Evolutionary conservation across 331 rosid genomes (phyloP).

Genomic region (Quercus tomentella): DNA sequence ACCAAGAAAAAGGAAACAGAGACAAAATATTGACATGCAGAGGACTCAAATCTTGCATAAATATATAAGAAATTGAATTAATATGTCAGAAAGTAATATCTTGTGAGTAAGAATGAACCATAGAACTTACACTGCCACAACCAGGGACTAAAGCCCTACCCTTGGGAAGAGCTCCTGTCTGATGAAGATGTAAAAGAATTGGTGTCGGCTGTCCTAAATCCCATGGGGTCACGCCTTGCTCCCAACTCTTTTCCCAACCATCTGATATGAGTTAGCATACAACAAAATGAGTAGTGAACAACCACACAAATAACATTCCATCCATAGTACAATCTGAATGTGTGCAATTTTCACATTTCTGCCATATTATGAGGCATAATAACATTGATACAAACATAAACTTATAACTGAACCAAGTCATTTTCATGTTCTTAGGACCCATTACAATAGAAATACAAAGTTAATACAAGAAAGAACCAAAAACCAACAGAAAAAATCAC

Average conservation of each 20-base stretch:
- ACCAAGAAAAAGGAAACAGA: too few species aligned
- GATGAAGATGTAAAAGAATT: conserved; percentile 28
- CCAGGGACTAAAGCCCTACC: conserved; percentile 43
- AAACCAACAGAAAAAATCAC: not conserved
- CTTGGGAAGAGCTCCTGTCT: conserved; percentile 26
- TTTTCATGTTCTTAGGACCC: not conserved
- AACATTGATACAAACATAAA: too few species aligned
- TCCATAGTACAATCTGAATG: not conserved
- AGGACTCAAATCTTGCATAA: not conserved
- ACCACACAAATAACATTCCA: not conserved
- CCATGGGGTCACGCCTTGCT: conserved; percentile 44
- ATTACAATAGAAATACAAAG: not conserved
- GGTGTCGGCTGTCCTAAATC: conserved; percentile 41
- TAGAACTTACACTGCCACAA: conserved; percentile 34
- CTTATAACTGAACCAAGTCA: not conserved
- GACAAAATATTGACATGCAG: not conserved
- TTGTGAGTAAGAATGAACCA: not conserved
- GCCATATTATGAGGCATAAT: not conserved
- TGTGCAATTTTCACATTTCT: not conserved
- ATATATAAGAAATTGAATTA: not conserved
- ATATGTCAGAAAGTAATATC: not conserved
- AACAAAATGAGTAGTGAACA: not conserved
- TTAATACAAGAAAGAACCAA: not conserved
- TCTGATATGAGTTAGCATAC: not conserved
- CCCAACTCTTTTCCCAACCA: conserved; percentile 46